These are phyloP conservation scores for Ascochyta rabiei DNA, from an alignment of 2,329 filamentous ascomycete species.

Conservation along the genomic window DNA sequence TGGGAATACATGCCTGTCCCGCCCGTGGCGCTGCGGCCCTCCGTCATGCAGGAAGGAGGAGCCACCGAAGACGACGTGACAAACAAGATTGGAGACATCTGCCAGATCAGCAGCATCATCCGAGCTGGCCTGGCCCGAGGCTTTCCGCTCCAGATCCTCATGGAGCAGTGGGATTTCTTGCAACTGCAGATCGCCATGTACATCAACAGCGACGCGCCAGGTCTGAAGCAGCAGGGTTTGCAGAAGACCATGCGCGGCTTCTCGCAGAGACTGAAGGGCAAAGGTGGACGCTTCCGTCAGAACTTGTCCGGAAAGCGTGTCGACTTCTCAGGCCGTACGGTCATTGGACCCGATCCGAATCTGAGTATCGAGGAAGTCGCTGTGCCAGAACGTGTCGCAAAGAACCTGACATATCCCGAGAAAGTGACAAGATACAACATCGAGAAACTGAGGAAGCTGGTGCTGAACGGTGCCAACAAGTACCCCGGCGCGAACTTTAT, in stretches of 20 bases:
- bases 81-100: constrained; percentile 94
- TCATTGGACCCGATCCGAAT: constrained; percentile 97
- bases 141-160: constrained; percentile 83
- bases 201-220: constrained; percentile 94
- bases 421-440: constrained; percentile 84
- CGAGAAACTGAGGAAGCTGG: constrained; percentile 74
- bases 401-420: constrained; percentile 95
- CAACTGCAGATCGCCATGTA: constrained; percentile 97
- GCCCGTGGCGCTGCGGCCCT: constrained; percentile 91
- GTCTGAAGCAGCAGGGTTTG: constrained; percentile 84
- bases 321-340: constrained; percentile 95
- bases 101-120: constrained; percentile 88
- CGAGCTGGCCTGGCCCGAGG: constrained; percentile 82
- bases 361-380: constrained; percentile 92
- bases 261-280: constrained; percentile 93
- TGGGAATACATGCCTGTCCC: constrained; percentile 97
- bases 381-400: constrained; percentile 88
- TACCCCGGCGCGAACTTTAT: constrained; percentile 91
- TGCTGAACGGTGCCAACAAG: constrained; percentile 75
- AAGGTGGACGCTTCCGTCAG: constrained; percentile 95
- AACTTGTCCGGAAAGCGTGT: constrained; percentile 98
- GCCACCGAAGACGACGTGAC: constrained; percentile 97
- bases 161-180: constrained; percentile 98
- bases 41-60: constrained; percentile 88
- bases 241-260: constrained; percentile 92